Evolutionary conservation across 345 rosid species (phyloP).

Genomic region (Acer yangbiense): DNA sequence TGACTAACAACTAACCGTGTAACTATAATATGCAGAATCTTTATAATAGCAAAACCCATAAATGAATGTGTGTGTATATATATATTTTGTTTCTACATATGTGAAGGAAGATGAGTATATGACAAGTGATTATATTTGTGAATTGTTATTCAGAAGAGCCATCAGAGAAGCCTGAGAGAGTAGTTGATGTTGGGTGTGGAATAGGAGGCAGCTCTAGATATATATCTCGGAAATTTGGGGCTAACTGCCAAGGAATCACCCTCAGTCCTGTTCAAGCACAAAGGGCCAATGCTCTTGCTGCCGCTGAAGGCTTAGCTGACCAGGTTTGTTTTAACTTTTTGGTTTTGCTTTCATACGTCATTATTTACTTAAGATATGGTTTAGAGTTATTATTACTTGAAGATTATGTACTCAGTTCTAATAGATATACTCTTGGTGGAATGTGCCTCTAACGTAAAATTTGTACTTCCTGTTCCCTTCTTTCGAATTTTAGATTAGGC

Average conservation of each 20-base stretch:
- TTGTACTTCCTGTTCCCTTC: too few species aligned
- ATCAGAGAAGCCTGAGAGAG: slow-evolving; percentile 47
- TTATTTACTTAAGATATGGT: background rate
- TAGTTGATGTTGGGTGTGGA: slow-evolving; percentile 96
- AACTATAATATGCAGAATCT: too few species aligned
- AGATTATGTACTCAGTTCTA: background rate
- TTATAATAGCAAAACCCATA: too few species aligned
- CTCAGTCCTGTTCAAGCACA: slow-evolving; percentile 83
- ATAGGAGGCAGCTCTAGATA: slow-evolving; percentile 95
- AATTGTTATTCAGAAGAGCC: slow-evolving; percentile 35
- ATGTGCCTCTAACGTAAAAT: too few species aligned
- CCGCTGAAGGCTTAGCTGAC: slow-evolving; percentile 60
- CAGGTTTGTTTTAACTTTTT: slow-evolving; percentile 29
- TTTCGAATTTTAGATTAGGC: too few species aligned
- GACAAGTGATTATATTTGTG: background rate
- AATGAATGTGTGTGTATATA: too few species aligned
- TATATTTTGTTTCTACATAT: background rate
- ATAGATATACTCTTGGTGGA: background rate
- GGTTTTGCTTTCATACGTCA: background rate
- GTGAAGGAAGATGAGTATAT: background rate
- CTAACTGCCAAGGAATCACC: slow-evolving; percentile 70
- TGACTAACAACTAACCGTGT: too few species aligned
- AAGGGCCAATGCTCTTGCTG: slow-evolving; percentile 77
- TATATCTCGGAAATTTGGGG: slow-evolving; percentile 70
- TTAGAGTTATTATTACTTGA: background rate